Evolutionary conservation across 2,329 filamentous ascomycete genomes (phyloP), one percentile per base, ranked within the genome.

Genomic region (Tolypocladium capitatum): DNA sequence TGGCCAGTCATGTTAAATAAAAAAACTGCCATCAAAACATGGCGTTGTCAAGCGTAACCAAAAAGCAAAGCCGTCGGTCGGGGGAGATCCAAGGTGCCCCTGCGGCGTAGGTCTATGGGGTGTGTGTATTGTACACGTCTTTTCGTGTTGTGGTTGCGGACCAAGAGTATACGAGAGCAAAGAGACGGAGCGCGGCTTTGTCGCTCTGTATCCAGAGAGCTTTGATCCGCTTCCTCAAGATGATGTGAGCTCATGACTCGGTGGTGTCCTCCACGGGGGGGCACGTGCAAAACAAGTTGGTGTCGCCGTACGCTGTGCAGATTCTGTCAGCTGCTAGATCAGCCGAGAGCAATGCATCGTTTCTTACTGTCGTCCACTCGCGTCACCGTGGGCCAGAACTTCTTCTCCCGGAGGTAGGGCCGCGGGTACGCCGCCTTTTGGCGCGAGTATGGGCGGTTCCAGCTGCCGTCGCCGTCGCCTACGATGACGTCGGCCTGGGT

Each of bases 221-320:
- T 6, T 31, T 6, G 11, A 14, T 31, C 30, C 10, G 1, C 7
- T 10, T 41, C n/a, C 28, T 32, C 10, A 27, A 5, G 20, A 24
- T 24, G 35, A 4, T 18, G 13, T 7, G 9, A 28, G 10, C 5
- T 48, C 40, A 48, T 46, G 47, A 53, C 20, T 49, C 48, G 5
- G 53, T 74, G 16, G 72, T 76, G 54, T 76, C 74, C 65, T 88
- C 85, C 8, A 94, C 86, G 0, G 90, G 88, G 35, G 86, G 84
- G 64, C 90, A 96, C 10, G 88, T 94, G 73, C 90, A 96, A 76
- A 95, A 95, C 51, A 96, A 78, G 69, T 96, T 94, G 60, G 83
- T 78, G 62, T 96, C 90, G 50, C 90, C 90, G 60, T 87, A 95
- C 13, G 86, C 86, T 91, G 56, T 31, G 36, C n/a, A 46, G 35